Base-by-base conservation (phyloP, 345 rosid genomes). In the Syzygium jambos region DNA sequence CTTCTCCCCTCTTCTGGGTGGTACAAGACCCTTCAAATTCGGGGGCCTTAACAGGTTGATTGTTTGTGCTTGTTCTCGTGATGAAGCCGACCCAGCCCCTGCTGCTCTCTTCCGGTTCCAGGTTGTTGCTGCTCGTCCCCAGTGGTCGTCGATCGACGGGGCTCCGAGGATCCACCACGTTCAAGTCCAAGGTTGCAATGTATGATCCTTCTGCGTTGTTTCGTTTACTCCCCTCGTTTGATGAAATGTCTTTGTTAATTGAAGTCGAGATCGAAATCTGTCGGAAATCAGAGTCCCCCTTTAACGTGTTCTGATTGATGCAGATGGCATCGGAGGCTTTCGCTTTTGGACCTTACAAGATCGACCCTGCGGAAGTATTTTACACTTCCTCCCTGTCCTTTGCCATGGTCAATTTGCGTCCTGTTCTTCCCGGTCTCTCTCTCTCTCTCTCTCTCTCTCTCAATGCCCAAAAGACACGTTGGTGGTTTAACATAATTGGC, bases 321-420 rank as follows among this genome's bases (percentile, higher is more conserved):
- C 27, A 52, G 78, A 87, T 59, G 85, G 51, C 86, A 13, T 86
- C 86, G 52, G 88, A 87, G 54, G 34, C 54, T 52, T 78, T 43
- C 88, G 86, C 9, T 16, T 95, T 97, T 85, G 99, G 99, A 2
- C 96, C 97, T 13, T 94, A 95, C 92, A 91, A 91, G 86, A 95
- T 97, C 56, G 95, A 94, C 77, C 88, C 93, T 5, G 91, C 92
- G 92, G 97, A 96, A 91, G 98, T 97, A 41, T 97, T 97, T 90
- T 96, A 94, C 92, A 38, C 95, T 85, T 93, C 96, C 29, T 83
- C 89, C 29, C 92, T 94, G 83, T 97, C 99, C 85, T 97, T 87
- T 73, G 99, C 98, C 51, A 86, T 95, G 92, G 99, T 97, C 92
- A 97, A 97, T 89, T 94, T 95, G 89, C 98, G 99, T 27, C 99